Base-by-base conservation (phyloP, 2,329 filamentous ascomycete genomes). In the Dendryphion nanum region DNA sequence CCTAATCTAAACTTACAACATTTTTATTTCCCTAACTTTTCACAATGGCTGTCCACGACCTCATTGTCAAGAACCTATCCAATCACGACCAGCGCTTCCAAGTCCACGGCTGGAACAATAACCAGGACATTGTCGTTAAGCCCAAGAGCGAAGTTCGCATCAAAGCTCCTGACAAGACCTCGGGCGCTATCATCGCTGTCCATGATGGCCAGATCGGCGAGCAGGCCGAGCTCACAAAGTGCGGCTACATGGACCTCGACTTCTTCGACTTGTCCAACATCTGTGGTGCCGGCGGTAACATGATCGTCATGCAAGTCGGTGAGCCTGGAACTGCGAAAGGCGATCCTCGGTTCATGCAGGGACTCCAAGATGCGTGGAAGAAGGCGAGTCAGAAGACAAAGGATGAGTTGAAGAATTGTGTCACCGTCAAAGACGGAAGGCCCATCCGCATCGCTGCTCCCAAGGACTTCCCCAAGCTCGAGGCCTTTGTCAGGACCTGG, bases 201-300 rank as follows among this genome's bases (percentile, higher is more conserved):
- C 66, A 69, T 37, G 61, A 64, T 16, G 63, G 63, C 20, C 47
- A 57, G 14, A 63, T 67, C 35, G 61, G 65, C 28, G 67, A 69
- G 42, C 66, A 68, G 50, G 66, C 62, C 16, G 66, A 69, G 45
- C 64, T 68, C 36, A 69, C 64, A 36, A 68, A 68, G 42, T 44
- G 53, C 31, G 66, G 66, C 15, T 67, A 37, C 21, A 34, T 34
- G 30, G 49, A 57, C 29, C 63, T 63, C 40, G 61, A 64, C 44
- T 61, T 59, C 43, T 56, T 63, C 41, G 61, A 65, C 35, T 35
- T 63, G 15, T 57, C 50, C 39, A 57, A 59, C 47, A 70, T 69
- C 35, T 53, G 60, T 30, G 65, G 66, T 14, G 64, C 64, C 3
- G 66, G 67, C n/a, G 66, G 64, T 5, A 69, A 68, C 43, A 53